These are phyloP conservation scores for Nepenthes gracilis DNA, from an alignment of 148 eudicot genomes.

Conservation along the genomic window DNA sequence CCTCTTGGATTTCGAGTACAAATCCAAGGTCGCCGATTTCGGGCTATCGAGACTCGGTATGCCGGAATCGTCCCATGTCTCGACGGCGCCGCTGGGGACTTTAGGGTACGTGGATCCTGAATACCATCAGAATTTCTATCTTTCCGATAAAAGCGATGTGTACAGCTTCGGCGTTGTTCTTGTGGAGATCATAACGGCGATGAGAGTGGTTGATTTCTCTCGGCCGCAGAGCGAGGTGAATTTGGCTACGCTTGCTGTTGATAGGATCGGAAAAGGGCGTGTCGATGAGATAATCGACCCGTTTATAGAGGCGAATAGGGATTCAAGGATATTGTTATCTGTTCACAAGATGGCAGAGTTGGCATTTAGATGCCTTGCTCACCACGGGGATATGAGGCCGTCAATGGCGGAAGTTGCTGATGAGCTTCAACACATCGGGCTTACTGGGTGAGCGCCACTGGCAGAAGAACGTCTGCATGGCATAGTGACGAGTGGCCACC, in stretches of 20 bases:
- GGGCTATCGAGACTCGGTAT: conserved; percentile 63
- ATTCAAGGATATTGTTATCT: conserved; percentile 23
- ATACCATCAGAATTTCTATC: conserved; percentile 57
- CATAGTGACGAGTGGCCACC: too few species aligned
- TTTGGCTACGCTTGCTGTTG: conserved; percentile 37
- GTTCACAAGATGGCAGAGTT: conserved; percentile 18
- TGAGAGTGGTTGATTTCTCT: conserved; percentile 48
- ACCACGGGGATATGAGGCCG: conserved; percentile 42
- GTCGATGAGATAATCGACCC: conserved; percentile 55
- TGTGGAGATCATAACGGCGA: conserved; percentile 50
- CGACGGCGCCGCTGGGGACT: conserved; percentile 74
- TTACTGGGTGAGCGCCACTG: neutral
- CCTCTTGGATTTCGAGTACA: conserved; percentile 42
- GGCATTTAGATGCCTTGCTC: conserved; percentile 28
- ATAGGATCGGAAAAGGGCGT: conserved; percentile 32
- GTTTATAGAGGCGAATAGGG: conserved; percentile 14
- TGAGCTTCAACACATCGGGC: conserved; percentile 22
- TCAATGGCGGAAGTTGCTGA: conserved; percentile 33
- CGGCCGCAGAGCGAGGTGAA: conserved; percentile 44
- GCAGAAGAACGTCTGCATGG: neutral
- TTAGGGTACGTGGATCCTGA: conserved; percentile 77
- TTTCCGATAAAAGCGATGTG: conserved; percentile 5
- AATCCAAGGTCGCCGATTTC: conserved; percentile 67
- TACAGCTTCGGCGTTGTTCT: conserved; percentile 15
- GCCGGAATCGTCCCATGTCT: conserved; percentile 49